Conservation (phyloP, 2,329 filamentous ascomycete genomes). For the Whalleya microplaca region DNA sequence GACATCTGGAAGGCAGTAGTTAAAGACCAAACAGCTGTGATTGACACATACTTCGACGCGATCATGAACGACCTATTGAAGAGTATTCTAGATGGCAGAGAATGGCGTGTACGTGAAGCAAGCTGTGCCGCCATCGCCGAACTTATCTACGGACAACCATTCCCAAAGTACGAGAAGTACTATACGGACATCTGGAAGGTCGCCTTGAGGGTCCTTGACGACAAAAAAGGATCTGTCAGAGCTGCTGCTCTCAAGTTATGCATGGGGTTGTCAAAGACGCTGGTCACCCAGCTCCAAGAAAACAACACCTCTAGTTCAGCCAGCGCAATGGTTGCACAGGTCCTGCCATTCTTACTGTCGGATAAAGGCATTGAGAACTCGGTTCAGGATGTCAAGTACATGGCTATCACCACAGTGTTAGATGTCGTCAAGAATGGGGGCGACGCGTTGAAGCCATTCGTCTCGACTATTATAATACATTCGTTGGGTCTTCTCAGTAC, state of each 20-base stretch:
- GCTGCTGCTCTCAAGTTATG: slow-evolving; percentile 81
- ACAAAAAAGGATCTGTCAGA: slow-evolving; percentile 91
- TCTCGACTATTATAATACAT: slow-evolving; percentile 79
- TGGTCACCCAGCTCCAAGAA: slow-evolving; percentile 84
- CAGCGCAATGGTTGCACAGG: slow-evolving; percentile 79
- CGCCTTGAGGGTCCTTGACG: slow-evolving; percentile 89
- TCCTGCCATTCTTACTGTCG: slow-evolving; percentile 88
- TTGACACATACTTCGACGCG: slow-evolving; percentile 81
- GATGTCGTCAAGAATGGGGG: slow-evolving; percentile 89
- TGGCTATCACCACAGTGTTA: slow-evolving; percentile 81
- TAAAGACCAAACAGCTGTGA: slow-evolving; percentile 77
- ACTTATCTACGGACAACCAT: slow-evolving; percentile 78
- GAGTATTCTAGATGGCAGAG: slow-evolving; percentile 78
- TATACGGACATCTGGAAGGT: slow-evolving; percentile 84
- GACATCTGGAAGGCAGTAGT: slow-evolving; percentile 98
- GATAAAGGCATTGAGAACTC: slow-evolving; percentile 87
- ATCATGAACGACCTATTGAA: slow-evolving; percentile 88
- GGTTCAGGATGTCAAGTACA: slow-evolving; percentile 83
- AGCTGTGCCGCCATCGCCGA: slow-evolving; percentile 90
- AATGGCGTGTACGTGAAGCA: slow-evolving; percentile 92
- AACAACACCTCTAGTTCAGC: slow-evolving; percentile 72
- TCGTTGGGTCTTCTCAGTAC: slow-evolving; percentile 83
- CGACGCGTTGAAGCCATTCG: slow-evolving; percentile 76
- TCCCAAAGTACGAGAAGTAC: slow-evolving; percentile 79
- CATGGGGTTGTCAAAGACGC: slow-evolving; percentile 79